Conservation (phyloP, 805 yeast genomes). For the Candida tammaniensis region DNA sequence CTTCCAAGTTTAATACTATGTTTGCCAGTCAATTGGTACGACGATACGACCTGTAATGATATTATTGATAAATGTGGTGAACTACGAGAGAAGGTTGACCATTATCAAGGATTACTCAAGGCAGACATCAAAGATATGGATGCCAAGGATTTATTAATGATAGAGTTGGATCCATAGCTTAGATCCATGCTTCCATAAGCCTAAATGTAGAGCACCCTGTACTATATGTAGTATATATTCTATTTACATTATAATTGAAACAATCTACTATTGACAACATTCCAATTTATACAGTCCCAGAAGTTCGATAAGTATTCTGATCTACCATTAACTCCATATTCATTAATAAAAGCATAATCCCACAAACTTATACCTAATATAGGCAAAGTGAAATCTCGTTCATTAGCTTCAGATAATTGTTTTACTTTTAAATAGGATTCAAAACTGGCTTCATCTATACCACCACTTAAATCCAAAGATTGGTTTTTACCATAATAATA, state of each 20-base stretch:
- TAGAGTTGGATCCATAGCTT: slow-evolving; percentile 10
- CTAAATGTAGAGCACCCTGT: neutral
- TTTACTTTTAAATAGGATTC: slow-evolving; percentile 43
- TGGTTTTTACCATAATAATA: slow-evolving; percentile 69
- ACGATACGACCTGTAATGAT: slow-evolving; percentile 23
- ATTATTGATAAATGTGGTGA: slow-evolving; percentile 29
- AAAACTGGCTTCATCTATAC: slow-evolving; percentile 55
- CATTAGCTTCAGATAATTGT: slow-evolving; percentile 36
- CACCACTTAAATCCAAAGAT: slow-evolving; percentile 71
- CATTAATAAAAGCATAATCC: slow-evolving; percentile 85
- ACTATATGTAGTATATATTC: slow-evolving; percentile 5
- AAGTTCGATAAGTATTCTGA: slow-evolving; percentile 67
- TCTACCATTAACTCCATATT: slow-evolving; percentile 80
- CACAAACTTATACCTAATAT: slow-evolving; percentile 77
- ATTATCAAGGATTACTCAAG: slow-evolving; percentile 16
- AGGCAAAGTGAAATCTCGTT: slow-evolving; percentile 66
- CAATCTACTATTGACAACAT: slow-evolving; percentile 55
- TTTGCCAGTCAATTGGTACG: slow-evolving; percentile 36
- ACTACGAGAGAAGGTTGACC: slow-evolving; percentile 17
- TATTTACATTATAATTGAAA: slow-evolving; percentile 29
- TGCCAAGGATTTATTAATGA: slow-evolving; percentile 19
- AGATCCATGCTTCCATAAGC: neutral
- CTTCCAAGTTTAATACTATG: slow-evolving; percentile 31
- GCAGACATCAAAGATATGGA: slow-evolving; percentile 14
- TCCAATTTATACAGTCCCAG: slow-evolving; percentile 85